These are phyloP conservation scores for Conticribra guillardii DNA, from an alignment of 108 stramenopile genomes.

Conservation along the genomic window DNA sequence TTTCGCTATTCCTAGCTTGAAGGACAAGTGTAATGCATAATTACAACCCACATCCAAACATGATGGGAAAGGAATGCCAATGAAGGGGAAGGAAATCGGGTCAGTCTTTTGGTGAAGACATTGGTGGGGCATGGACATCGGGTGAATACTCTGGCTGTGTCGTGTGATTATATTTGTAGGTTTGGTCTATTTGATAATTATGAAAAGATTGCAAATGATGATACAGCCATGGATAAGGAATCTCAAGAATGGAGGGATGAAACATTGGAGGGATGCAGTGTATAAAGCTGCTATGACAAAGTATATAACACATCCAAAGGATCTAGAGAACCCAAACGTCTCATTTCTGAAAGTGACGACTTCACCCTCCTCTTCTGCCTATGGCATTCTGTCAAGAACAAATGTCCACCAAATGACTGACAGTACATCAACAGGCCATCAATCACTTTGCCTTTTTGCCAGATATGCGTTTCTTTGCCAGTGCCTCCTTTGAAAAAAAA, in stretches of 20 bases:
- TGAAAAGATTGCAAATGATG: conserved; percentile 52
- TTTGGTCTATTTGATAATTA: conserved; percentile 92
- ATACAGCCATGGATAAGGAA: conserved; percentile 33
- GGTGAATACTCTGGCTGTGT: conserved; percentile 96
- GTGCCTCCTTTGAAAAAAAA: conserved; percentile 99
- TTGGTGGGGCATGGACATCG: conserved; percentile 97
- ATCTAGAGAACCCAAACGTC: conserved; percentile 79
- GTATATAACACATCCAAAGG: conserved; percentile 75
- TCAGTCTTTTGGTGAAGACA: conserved; percentile 91
- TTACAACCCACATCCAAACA: no score
- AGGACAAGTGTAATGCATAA: no score
- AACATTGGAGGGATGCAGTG: conserved; percentile 53
- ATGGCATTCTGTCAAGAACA: conserved; percentile 92
- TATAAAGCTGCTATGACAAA: conserved; percentile 74
- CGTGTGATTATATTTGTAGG: conserved; percentile 92
- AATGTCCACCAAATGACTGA: conserved; percentile 93
- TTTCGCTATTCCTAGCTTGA: no score
- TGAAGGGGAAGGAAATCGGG: conserved; percentile 50
- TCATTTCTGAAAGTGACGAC: conserved; percentile 97
- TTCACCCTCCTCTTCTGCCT: conserved; percentile 94
- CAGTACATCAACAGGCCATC: conserved; percentile 99
- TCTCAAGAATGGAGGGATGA: no score
- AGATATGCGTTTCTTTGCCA: conserved; percentile 94
- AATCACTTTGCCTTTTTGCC: conserved; percentile 98
- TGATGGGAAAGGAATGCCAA: conserved; percentile 88